Evolutionary conservation across 2,329 filamentous ascomycete genomes (phyloP), one percentile per base, ranked within the genome.

Genomic region (Sarocladium strictum): DNA sequence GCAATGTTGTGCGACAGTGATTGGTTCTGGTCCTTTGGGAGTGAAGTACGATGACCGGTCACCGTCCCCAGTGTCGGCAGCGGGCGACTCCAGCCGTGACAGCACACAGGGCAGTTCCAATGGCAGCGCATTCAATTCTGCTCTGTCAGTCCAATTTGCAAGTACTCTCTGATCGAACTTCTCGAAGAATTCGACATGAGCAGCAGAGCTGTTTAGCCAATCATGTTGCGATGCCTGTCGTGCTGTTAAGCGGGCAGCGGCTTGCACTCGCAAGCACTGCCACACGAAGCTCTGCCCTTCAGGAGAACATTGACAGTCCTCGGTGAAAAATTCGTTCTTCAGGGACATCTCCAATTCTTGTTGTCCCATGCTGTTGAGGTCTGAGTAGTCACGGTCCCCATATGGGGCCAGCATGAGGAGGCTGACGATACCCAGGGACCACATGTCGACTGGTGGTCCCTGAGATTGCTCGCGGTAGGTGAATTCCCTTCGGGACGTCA

Each of bases 351-450:
- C 53, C 12, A 72, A 55, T 2, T 60, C 53, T n/a, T 49, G 37
- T 41, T 71, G 67, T 3, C 59, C 57, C 57, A 67, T 58, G 12
- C 57, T 58, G 43, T 61, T 65, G 14, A 72, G 55, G 14, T 64
- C 60, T n/a, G 58, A 55, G 11, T 65, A 56, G 11, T 60, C 53
- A 2, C 51, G 38, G 1, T 59, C 59, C 32, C 54, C 58, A 27
- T 58, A 55, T 3, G 62, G 62, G n/a, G 64, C 61, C 10, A 72
- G 55, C 26, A 74, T 60, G 21, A 69, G 67, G 1, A 79, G 56
- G 0, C 68, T 61, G 3, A 81, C 66, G 53, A 79, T 67, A 0
- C 79, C 79, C 15, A 81, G 61, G 3, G 77, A 73, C 78, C 78
- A 81, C 21, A 81, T 73, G 56, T 81, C 79, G 5, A 78, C 74